Conservation (phyloP, 805 yeast genomes). For the Ogataea angusta region DNA sequence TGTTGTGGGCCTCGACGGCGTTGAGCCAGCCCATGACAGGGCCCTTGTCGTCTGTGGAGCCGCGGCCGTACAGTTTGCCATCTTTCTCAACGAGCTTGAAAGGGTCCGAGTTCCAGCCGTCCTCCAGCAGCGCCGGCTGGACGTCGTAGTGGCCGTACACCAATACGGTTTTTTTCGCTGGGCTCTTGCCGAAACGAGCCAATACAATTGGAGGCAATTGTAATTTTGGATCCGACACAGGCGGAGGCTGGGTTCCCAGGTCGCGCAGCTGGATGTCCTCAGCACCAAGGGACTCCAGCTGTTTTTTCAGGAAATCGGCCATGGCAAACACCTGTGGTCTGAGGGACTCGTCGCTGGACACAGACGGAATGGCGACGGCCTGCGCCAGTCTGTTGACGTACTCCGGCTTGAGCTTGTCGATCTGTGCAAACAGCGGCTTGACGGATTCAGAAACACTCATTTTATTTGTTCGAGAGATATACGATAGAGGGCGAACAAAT, state of each 20-base stretch:
- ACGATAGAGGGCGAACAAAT: slow-evolving; percentile 12
- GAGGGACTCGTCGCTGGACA: slow-evolving; percentile 82
- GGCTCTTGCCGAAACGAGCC: slow-evolving; percentile 80
- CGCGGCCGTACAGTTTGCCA: slow-evolving; percentile 81
- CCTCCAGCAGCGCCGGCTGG: slow-evolving; percentile 89
- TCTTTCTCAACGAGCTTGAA: slow-evolving; percentile 70
- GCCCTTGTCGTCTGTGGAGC: slow-evolving; percentile 97
- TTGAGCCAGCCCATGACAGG: slow-evolving; percentile 98
- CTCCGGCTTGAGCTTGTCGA: slow-evolving; percentile 70
- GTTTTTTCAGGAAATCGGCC: slow-evolving; percentile 75
- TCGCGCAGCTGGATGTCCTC: slow-evolving; percentile 76
- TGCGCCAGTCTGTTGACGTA: slow-evolving; percentile 69
- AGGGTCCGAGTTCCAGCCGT: slow-evolving; percentile 96
- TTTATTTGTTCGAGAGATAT: slow-evolving; percentile 5
- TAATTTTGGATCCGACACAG: slow-evolving; percentile 62
- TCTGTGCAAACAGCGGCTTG: slow-evolving; percentile 48
- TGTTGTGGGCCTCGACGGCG: slow-evolving; percentile 84
- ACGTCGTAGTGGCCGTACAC: slow-evolving; percentile 98
- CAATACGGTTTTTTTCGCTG: slow-evolving; percentile 80
- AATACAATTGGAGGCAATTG: slow-evolving; percentile 93
- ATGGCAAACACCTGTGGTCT: slow-evolving; percentile 89
- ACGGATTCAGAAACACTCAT: slow-evolving; percentile 30
- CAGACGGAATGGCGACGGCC: slow-evolving; percentile 95
- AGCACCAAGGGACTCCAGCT: slow-evolving; percentile 73
- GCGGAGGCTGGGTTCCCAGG: slow-evolving; percentile 90